phyloP scores from a whole-genome alignment of 306 rosid genomes.

The Quercus bicolor region DNA sequence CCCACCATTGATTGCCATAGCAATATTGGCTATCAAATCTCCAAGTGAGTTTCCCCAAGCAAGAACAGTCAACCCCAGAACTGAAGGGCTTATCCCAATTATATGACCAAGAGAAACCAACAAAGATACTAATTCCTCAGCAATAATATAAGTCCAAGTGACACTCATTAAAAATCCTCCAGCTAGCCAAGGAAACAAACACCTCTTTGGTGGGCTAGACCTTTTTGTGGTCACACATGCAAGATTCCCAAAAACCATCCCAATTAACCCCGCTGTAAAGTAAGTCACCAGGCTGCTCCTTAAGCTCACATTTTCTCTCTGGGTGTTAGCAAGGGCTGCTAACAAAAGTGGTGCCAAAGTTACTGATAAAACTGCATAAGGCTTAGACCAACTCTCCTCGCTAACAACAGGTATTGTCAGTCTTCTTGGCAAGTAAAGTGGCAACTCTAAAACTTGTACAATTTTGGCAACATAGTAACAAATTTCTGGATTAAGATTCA shows the following conservation, averaged over 20 bases:
- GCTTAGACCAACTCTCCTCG: conserved; percentile 74
- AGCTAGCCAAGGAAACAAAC: conserved; percentile 60
- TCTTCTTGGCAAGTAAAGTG: conserved; percentile 74
- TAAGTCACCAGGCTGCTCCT: conserved; percentile 25
- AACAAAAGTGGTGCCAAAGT: conserved; percentile 62
- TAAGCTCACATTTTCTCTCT: conserved; percentile 26
- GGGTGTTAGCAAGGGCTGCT: conserved; percentile 40
- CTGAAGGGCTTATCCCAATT: conserved; percentile 73
- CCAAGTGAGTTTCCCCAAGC: conserved; percentile 97
- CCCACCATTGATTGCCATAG: conserved; percentile 76
- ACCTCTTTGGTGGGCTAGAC: conserved; percentile 55
- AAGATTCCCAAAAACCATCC: conserved; percentile 47
- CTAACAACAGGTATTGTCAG: conserved; percentile 66
- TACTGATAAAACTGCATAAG: conserved; percentile 63
- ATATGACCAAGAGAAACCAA: conserved; percentile 61
- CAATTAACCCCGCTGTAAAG: conserved; percentile 36
- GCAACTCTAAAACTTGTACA: conserved; percentile 43
- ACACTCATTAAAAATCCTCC: conserved; percentile 77
- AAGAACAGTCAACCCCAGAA: conserved; percentile 72
- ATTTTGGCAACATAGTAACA: conserved; percentile 8
- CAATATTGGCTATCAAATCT: conserved; percentile 64
- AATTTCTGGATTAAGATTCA: neutral
- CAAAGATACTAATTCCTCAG: conserved; percentile 63
- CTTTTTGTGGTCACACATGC: conserved; percentile 47
- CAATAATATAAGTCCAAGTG: conserved; percentile 73